phyloP scores from a whole-genome alignment of 345 rosid species.

The Gynandropsis gynandra region DNA sequence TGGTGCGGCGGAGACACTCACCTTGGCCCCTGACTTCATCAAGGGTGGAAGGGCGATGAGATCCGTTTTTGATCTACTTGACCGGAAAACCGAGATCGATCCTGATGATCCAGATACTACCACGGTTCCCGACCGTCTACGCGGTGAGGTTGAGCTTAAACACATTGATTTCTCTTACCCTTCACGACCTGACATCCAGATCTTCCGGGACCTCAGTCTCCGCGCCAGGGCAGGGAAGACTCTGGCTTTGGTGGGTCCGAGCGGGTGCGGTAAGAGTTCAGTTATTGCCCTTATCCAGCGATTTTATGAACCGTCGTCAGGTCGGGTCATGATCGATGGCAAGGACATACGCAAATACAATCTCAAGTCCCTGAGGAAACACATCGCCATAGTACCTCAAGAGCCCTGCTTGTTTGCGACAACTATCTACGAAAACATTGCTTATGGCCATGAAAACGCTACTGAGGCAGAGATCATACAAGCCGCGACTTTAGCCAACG shows the following conservation, averaged over 20 bases:
- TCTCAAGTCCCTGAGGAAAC: slow-evolving; percentile 78
- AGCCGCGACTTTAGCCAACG: slow-evolving; percentile 91
- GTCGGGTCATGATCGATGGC: slow-evolving; percentile 80
- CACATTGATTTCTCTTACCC: slow-evolving; percentile 96
- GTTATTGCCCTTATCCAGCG: slow-evolving; percentile 73
- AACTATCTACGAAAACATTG: slow-evolving; percentile 82
- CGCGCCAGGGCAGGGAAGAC: slow-evolving; percentile 89
- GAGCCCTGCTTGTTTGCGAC: slow-evolving; percentile 89
- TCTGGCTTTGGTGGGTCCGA: slow-evolving; percentile 95
- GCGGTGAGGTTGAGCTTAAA: slow-evolving; percentile 92
- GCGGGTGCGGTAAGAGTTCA: slow-evolving; percentile 98
- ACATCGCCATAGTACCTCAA: slow-evolving; percentile 90
- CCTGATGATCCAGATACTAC: slow-evolving; percentile 87
- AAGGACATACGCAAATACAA: slow-evolving; percentile 93
- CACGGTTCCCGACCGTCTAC: slow-evolving; percentile 65
- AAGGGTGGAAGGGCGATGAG: slow-evolving; percentile 95
- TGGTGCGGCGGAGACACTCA: slow-evolving; percentile 95
- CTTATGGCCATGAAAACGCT: slow-evolving; percentile 79
- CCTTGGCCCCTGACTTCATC: slow-evolving; percentile 95
- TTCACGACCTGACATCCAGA: slow-evolving; percentile 69
- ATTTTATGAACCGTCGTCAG: slow-evolving; percentile 89
- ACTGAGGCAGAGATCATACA: slow-evolving; percentile 84
- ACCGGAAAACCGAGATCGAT: slow-evolving; percentile 94
- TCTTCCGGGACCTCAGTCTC: slow-evolving; percentile 77
- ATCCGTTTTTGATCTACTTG: slow-evolving; percentile 88